phyloP scores from a whole-genome alignment of 202 grass and related monocot genomes.

The Eragrostis tef region DNA sequence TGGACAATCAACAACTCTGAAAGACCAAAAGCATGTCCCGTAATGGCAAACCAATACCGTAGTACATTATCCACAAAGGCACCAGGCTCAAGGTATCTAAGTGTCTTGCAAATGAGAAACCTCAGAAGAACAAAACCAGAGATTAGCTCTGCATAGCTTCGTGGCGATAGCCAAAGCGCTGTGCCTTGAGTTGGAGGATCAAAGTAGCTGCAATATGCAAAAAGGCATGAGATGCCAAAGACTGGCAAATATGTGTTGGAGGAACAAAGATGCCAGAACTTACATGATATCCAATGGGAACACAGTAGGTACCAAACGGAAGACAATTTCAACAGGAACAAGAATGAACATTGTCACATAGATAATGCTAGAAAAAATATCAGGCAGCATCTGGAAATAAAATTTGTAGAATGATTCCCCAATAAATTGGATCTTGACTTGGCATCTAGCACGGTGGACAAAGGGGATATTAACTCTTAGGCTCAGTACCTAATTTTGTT shows the following conservation, averaged over 20 bases:
- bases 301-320: conserved; percentile 40
- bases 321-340: conserved; percentile 49
- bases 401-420: conserved; percentile 38
- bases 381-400: conserved; percentile 25
- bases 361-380: conserved; percentile 21
- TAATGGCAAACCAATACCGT: conserved; percentile 38
- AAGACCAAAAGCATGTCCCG: not conserved
- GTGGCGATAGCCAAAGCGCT: conserved; percentile 42
- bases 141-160: conserved; percentile 48
- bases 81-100: conserved; percentile 48
- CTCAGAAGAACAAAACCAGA: conserved; percentile 42
- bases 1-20: conserved; percentile 34
- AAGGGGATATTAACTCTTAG: conserved; percentile 42
- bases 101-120: conserved; percentile 45
- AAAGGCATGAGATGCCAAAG: conserved; percentile 18
- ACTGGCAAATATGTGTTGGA: conserved; percentile 18
- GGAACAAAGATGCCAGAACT: conserved; percentile 26
- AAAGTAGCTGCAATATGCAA: conserved; percentile 46
- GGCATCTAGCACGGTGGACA: conserved; percentile 16
- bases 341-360: conserved; percentile 47
- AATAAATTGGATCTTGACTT: conserved; percentile 7
- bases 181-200: conserved; percentile 41
- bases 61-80: conserved; percentile 36
- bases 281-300: conserved; percentile 52
- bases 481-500: conserved; percentile 35